These are phyloP conservation scores for Trifolium dubium DNA, from an alignment of 306 rosid genomes.

Conservation along the genomic window DNA sequence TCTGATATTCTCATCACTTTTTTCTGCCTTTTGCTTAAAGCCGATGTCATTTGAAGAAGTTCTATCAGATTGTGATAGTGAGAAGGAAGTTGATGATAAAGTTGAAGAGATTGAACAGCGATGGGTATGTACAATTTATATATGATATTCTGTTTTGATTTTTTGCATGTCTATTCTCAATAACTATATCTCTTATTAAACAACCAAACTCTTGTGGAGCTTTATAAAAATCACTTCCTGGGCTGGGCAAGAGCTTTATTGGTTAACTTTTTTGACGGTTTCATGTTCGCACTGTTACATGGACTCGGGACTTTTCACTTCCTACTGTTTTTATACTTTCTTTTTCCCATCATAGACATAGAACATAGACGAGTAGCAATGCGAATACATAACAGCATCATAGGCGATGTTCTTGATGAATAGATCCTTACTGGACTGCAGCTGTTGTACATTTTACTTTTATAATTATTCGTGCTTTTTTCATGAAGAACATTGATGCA, in stretches of 20 bases:
- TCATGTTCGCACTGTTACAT: not conserved
- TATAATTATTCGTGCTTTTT: not conserved
- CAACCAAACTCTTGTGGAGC: constrained; percentile 25
- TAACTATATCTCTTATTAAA: constrained; percentile 20
- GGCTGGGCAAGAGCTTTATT: constrained; percentile 24
- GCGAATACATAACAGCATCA: too few species aligned
- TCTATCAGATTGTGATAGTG: constrained; percentile 71
- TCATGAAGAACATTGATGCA: constrained; percentile 35
- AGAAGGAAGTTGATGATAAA: constrained; percentile 84
- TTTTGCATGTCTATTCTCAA: not conserved
- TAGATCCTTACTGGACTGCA: not conserved
- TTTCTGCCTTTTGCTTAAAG: constrained; percentile 57
- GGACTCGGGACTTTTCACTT: not conserved
- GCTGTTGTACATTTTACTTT: constrained; percentile 15
- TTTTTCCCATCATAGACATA: too few species aligned
- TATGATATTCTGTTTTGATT: constrained; percentile 18
- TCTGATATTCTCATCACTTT: constrained; percentile 19
- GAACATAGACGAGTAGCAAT: too few species aligned
- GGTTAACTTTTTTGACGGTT: constrained; percentile 4
- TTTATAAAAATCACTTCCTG: constrained; percentile 15
- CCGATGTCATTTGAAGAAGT: constrained; percentile 77
- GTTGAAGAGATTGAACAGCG: constrained; percentile 72
- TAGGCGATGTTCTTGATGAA: too few species aligned
- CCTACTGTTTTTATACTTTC: not conserved
- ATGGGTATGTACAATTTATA: constrained; percentile 55